Evolutionary conservation across 208 protist species (phyloP), one percentile per base, ranked within the genome.

Genomic region (Trypanosoma cruzi): DNA sequence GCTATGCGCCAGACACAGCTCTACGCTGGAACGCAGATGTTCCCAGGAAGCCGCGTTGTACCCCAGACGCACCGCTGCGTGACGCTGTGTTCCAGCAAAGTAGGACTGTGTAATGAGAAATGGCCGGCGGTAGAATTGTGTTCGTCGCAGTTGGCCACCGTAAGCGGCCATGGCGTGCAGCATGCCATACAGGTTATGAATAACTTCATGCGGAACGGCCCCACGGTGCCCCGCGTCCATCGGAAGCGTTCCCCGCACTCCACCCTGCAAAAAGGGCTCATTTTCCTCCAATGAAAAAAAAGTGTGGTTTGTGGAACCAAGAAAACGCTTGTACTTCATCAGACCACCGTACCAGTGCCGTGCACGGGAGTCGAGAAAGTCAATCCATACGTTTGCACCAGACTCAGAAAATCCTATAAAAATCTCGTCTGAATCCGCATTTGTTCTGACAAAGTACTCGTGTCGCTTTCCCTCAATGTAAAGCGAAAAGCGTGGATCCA

Each of bases 271-370:
- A 4, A 82, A 87, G 3, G 98, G 98, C 53, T 87, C 77, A 65
- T 99, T 99, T 93, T 98, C 98, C 78, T 99, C 97, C 67, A 99
- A 98, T 88, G 89, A 98, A 34, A 93, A 88, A 75, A 98, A 97
- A 10, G 99, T 84, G 68, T 84, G 86, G 37, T 79, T 73, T 1
- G 97, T 98, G 8, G 94, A 98, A 24, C 93, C 95, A 29, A 81
- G 37, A 70, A 98, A 98, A 26, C 84, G 82, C 36, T 94, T 85
- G 52, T 94, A 95, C 28, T 84, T 78, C 34, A 98, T 93, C 64
- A 93, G 76, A 29, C 68, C 64, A 11, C 86, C 80, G 84, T 96
- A 99, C 88, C 90, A 99, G 34, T 85, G 54, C 28, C 97, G 81
- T 10, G 96, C 94, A 4, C 71, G 32, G 8, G 73, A 74, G 64